A percentile compares a stretch with the other conserved stretches of the same genome.
Evolutionary conservation across 2,329 filamentous ascomycete genomes (phyloP).

Genomic region (Aspergillus cejpii): DNA sequence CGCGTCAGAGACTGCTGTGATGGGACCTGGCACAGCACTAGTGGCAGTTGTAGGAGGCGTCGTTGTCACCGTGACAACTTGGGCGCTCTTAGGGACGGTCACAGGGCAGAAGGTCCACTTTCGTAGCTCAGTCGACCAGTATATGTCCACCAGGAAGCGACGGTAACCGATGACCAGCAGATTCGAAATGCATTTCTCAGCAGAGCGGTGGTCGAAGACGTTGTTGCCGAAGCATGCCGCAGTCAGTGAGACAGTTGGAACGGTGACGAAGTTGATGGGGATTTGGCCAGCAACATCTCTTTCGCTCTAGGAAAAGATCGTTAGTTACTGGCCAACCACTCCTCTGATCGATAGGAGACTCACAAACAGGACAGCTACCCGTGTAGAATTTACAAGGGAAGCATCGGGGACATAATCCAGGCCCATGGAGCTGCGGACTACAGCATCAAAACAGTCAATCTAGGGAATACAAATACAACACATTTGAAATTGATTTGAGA

Average conservation of each 20-base stretch:
- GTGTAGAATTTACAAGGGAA: slow-evolving; percentile 34
- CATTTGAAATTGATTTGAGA: background rate
- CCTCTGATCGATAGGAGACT: slow-evolving; percentile 10
- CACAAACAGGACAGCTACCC: slow-evolving; percentile 37
- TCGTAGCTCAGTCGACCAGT: slow-evolving; percentile 53
- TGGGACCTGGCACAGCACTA: slow-evolving; percentile 17
- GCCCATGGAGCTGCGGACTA: slow-evolving; percentile 32
- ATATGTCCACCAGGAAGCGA: slow-evolving; percentile 54
- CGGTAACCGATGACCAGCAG: slow-evolving; percentile 55
- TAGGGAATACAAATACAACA: background rate
- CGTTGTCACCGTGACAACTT: slow-evolving; percentile 18
- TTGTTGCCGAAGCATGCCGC: slow-evolving; percentile 53
- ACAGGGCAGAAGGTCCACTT: slow-evolving; percentile 59
- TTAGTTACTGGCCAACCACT: slow-evolving; percentile 7
- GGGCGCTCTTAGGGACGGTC: slow-evolving; percentile 38
- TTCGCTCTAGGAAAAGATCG: slow-evolving; percentile 45
- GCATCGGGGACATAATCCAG: slow-evolving; percentile 37
- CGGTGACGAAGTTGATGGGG: slow-evolving; percentile 57
- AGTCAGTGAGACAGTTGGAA: slow-evolving; percentile 51
- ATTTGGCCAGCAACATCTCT: slow-evolving; percentile 54
- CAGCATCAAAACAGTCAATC: slow-evolving; percentile 2
- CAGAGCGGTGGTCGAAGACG: slow-evolving; percentile 48
- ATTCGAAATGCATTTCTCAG: slow-evolving; percentile 55
- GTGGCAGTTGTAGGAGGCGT: slow-evolving; percentile 17
- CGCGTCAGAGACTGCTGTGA: slow-evolving; percentile 20